Evolutionary conservation across 2,329 filamentous ascomycete species (phyloP).

Genomic region (Huntiella decipiens): DNA sequence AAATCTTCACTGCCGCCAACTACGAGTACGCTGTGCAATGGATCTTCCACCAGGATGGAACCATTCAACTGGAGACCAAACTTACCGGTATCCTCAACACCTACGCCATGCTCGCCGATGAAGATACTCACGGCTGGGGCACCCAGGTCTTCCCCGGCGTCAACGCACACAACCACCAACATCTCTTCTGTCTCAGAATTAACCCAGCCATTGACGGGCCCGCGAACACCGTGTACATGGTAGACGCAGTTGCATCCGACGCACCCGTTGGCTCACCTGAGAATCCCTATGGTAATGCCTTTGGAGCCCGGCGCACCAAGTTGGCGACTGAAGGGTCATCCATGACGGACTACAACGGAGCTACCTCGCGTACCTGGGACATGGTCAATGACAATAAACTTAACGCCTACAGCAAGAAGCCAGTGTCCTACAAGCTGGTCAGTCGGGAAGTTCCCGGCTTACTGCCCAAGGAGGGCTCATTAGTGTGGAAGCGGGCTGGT

Average conservation of each 20-base stretch:
- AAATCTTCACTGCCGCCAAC: conserved; percentile 89
- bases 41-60: conserved; percentile 85
- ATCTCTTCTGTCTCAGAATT: conserved; percentile 78
- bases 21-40: conserved; percentile 74
- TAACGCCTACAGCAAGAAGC: conserved; percentile 75
- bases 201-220: conserved; percentile 76
- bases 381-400: conserved; percentile 68
- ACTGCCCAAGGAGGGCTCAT: conserved; percentile 58
- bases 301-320: conserved; percentile 69
- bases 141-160: conserved; percentile 80
- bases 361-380: conserved; percentile 70
- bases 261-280: conserved; percentile 56
- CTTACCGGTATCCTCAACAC: conserved; percentile 88
- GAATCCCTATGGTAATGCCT: conserved; percentile 81
- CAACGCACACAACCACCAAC: conserved; percentile 91
- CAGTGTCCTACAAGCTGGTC: conserved; percentile 73
- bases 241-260: conserved; percentile 52
- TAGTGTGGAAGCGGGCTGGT: conserved; percentile 79
- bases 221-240: conserved; percentile 68
- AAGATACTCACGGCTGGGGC: conserved; percentile 73
- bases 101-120: conserved; percentile 59
- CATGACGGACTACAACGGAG: conserved; percentile 63
- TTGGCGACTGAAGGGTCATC: conserved; percentile 50
- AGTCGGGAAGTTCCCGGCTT: conserved; percentile 64
- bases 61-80: conserved; percentile 79